Base-by-base conservation (phyloP, 768 basidiomycete genomes). In the Nevesoporus exiguus region DNA sequence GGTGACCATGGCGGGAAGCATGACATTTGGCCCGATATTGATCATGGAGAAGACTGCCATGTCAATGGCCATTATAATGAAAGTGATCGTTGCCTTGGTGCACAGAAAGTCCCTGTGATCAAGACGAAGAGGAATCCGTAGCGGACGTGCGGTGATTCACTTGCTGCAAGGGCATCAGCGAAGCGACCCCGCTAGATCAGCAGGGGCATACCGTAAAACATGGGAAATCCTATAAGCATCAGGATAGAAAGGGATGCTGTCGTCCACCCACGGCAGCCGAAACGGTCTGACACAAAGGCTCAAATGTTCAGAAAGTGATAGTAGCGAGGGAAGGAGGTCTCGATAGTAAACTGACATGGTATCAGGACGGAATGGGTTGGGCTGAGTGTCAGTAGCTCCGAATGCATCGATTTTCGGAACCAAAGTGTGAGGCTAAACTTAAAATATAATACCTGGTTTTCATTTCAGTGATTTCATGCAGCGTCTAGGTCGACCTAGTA, bases 61-160 rank as follows among this genome's bases (percentile, higher is more conserved):
- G 36, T 71, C 51, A 5, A 75, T 60, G 1, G 79, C 76, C 71
- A 73, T 64, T 22, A 67, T 60, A 3, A 72, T 61, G 21, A 67
- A 61, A 10, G 65, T 69, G 52, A 72, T 55, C 3, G 80, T 79
- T 0, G 80, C 83, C 49, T 72, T 73, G 2, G 63, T 74, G 61
- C 65, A n/a, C 76, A 68, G 64, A 84, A 85, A 1, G 76, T 71
- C 15, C 83, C 82, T 0, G 77, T 68, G 30, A 84, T 74, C 7
- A 77, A 76, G 47, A 85, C 68, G 72, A 84, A 85, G 3, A 85
- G 71, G 14, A 78, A 78, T n/a, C 73, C 80, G 54, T 85, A 85
- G 59, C 77, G 77, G 33, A 79, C 61, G 8, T 71, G 67, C 5
- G 61, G 51, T 2, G 79, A 77, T 25, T 53, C 29, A 47, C 55